Evolutionary conservation across 805 yeast genomes (phyloP), one percentile per base, ranked within the genome.

Genomic region (Saccharomycopsis oosterbeekiorum): DNA sequence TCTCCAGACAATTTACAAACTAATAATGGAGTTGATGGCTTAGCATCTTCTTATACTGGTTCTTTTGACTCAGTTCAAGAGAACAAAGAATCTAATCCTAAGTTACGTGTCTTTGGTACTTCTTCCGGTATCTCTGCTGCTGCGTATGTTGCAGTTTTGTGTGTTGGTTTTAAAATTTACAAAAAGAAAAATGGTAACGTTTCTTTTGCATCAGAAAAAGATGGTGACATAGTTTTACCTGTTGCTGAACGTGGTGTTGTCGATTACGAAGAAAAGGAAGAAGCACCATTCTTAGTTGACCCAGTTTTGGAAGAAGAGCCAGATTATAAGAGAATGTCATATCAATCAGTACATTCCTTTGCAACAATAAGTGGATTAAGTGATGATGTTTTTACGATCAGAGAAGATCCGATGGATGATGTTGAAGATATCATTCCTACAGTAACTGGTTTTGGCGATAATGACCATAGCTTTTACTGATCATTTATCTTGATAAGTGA

Each of bases 61-160:
- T 63, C 65, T 21, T 17, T 61, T 14, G 65, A 63, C 43, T 58
- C 63, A 15, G 68, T 58, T 51, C 70, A 74, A 47, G 67, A 74
- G 34, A 69, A 72, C 55, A 68, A 68, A 55, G 66, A 59, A 34
- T 72, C 73, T 39, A 67, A 72, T 41, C 62, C 74, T 14, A 71
- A 68, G 29, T 70, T 73, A 37, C 68, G 59, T 26, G 67, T 60
- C 53, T 64, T 71, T 24, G 71, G 56, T 8, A 60, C 60, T 17
- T 34, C 68, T 8, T 59, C 64, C n/a, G 64, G 67, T 19, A 37
- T 66, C 19, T 63, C 65, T 24, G 65, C 65, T 29, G 64, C 64
- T 26, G 60, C 62, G 14, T 63, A 63, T 24, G 60, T 63, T 15
- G 34, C 60, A 42, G 69, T 68, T 21, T 41, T 70, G 24, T 61